phyloP scores from a whole-genome alignment of 345 rosid species.

The Citrus hindsii region DNA sequence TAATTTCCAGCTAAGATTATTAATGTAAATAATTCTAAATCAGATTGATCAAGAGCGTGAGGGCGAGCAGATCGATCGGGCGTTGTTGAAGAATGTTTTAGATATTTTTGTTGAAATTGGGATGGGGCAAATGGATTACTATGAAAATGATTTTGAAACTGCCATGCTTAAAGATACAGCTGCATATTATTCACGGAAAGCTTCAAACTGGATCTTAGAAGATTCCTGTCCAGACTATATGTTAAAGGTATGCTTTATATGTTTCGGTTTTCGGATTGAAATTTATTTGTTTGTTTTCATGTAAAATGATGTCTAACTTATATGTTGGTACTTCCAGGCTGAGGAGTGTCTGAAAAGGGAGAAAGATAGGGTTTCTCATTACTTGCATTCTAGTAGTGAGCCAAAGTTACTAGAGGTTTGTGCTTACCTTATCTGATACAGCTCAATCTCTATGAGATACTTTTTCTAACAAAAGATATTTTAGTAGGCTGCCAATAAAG shows the following conservation, averaged over 20 bases:
- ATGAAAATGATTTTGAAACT: conserved; percentile 52
- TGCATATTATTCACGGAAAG: conserved; percentile 61
- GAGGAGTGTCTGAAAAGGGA: conserved; percentile 62
- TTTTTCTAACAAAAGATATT: not conserved
- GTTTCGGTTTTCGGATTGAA: conserved; percentile 1
- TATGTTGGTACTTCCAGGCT: conserved; percentile 29
- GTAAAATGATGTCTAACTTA: not conserved
- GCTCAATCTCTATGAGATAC: not conserved
- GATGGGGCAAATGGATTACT: conserved; percentile 45
- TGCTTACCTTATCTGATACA: not conserved
- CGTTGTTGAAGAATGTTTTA: conserved; percentile 53
- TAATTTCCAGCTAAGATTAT: not conserved
- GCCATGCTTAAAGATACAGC: conserved; percentile 49
- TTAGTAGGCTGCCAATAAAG: not conserved
- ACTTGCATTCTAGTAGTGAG: conserved; percentile 50
- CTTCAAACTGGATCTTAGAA: conserved; percentile 57
- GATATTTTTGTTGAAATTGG: conserved; percentile 63
- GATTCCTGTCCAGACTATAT: conserved; percentile 61
- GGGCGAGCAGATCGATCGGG: conserved; percentile 62
- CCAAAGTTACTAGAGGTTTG: conserved; percentile 58
- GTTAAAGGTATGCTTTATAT: conserved; percentile 37
- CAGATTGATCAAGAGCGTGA: conserved; percentile 61
- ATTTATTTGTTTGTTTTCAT: not conserved
- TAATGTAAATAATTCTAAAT: not conserved
- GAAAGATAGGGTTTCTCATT: conserved; percentile 52